Evolutionary conservation across 2,329 filamentous ascomycete species (phyloP).

Genomic region (Acrocalymma vagum): DNA sequence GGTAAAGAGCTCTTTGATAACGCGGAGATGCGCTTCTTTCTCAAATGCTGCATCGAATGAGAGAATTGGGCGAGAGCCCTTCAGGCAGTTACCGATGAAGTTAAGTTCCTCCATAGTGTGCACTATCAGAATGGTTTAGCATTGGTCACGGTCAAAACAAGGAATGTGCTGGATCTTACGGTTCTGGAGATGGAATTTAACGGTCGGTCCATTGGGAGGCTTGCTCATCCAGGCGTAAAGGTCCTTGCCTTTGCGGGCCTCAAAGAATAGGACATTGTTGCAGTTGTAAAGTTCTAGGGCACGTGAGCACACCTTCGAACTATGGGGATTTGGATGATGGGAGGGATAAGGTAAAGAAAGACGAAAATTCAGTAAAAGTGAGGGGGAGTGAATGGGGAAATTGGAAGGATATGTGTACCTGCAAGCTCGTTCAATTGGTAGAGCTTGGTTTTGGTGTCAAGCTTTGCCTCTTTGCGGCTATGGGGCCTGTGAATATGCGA

Average conservation of each 20-base stretch:
- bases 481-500: conserved; percentile 68
- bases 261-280: conserved; percentile 95
- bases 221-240: conserved; percentile 94
- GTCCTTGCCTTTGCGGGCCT: conserved; percentile 93
- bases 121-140: conserved; percentile 57
- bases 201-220: conserved; percentile 81
- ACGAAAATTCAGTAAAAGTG: conserved; percentile 1
- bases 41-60: conserved; percentile 93
- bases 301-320: conserved; percentile 49
- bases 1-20: conserved; percentile 89
- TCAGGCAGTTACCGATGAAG: conserved; percentile 95
- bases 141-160: conserved; percentile 48
- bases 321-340: conserved; percentile 73
- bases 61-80: conserved; percentile 88
- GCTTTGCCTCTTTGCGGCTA: conserved; percentile 92
- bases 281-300: conserved; percentile 79
- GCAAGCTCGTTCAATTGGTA: conserved; percentile 53
- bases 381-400: background rate
- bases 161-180: conserved; percentile 53
- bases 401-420: conserved; percentile 25
- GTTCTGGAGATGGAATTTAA: conserved; percentile 83
- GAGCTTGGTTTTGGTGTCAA: conserved; percentile 93
- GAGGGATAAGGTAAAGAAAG: conserved; percentile 62
- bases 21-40: conserved; percentile 76
- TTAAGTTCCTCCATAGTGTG: conserved; percentile 98